Evolutionary conservation across 352 stramenopile species (phyloP).

Genomic region (Phytophthora citrophthora): DNA sequence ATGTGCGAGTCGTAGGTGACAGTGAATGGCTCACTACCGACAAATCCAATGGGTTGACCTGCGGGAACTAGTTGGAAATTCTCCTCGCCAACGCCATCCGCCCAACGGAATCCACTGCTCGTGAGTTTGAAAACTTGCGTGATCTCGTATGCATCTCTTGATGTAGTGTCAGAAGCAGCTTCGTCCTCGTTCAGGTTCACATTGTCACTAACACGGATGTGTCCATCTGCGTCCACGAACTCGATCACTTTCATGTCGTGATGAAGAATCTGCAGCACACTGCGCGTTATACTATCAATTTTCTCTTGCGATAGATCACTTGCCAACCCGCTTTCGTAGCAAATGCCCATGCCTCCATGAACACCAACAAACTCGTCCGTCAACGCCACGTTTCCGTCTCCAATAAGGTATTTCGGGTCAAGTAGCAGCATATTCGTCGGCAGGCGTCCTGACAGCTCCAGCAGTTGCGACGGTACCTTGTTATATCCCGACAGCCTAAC

Average conservation of each 20-base stretch:
- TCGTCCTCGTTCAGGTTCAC: not conserved
- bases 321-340: constrained; percentile 72
- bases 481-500: constrained; percentile 59
- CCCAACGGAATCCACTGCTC: constrained; percentile 58
- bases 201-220: not conserved
- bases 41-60: constrained; percentile 51
- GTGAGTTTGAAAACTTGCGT: constrained; percentile 73
- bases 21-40: constrained; percentile 48
- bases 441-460: constrained; percentile 43
- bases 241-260: constrained; percentile 47
- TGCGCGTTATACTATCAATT: constrained; percentile 45
- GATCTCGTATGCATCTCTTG: constrained; percentile 48
- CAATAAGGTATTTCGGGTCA: constrained; percentile 66
- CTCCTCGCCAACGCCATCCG: constrained; percentile 50
- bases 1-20: constrained; percentile 70
- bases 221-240: constrained; percentile 20
- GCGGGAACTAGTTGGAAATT: constrained; percentile 68
- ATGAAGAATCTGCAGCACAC: constrained; percentile 57
- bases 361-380: constrained; percentile 77
- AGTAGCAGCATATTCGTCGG: constrained; percentile 67
- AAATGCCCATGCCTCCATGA: constrained; percentile 65
- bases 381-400: constrained; percentile 58
- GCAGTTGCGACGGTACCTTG: constrained; percentile 28
- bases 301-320: constrained; percentile 58
- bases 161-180: not conserved